Evolutionary conservation across 2,329 filamentous ascomycete genomes (phyloP).

Genomic region (Sclerotinia sclerotiorum): DNA sequence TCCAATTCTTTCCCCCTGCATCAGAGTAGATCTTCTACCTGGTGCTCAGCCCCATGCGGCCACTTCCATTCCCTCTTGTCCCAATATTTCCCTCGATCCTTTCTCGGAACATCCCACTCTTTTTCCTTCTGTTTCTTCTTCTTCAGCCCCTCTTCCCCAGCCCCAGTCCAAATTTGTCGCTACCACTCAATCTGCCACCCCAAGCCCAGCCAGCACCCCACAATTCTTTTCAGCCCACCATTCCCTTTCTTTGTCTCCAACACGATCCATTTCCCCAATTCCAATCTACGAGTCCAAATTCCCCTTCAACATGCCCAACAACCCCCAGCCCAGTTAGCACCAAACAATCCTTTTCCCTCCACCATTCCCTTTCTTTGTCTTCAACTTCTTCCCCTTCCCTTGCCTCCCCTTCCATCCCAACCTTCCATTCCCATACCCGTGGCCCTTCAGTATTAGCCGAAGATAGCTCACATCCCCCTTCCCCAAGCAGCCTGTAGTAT

Average conservation of each 20-base stretch:
- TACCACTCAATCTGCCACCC: not conserved
- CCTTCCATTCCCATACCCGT: not conserved
- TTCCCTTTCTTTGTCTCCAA: not conserved
- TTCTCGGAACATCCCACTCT: not conserved
- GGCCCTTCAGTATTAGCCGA: conserved; percentile 5
- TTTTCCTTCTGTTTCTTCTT: not conserved
- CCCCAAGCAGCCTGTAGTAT: not conserved
- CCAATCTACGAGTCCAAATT: not conserved
- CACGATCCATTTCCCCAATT: not conserved
- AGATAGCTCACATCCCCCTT: not conserved
- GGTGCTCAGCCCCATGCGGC: not conserved
- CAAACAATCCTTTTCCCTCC: not conserved
- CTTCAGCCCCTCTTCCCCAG: not conserved
- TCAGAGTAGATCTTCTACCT: not conserved
- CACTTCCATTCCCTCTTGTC: not conserved
- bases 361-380: not conserved
- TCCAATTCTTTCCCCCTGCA: not conserved
- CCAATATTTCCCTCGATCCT: not conserved
- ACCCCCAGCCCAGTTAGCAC: not conserved
- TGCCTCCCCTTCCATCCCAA: not conserved
- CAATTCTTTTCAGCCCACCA: not conserved
- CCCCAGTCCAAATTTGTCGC: not conserved
- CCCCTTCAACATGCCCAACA: not conserved
- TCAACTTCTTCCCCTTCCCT: not conserved
- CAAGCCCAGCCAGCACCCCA: not conserved